Percentiles rank a stretch among this genome's conserved stretches.
Conservation (phyloP, 441 rosid genomes). For the Gossypium trilobum region DNA sequence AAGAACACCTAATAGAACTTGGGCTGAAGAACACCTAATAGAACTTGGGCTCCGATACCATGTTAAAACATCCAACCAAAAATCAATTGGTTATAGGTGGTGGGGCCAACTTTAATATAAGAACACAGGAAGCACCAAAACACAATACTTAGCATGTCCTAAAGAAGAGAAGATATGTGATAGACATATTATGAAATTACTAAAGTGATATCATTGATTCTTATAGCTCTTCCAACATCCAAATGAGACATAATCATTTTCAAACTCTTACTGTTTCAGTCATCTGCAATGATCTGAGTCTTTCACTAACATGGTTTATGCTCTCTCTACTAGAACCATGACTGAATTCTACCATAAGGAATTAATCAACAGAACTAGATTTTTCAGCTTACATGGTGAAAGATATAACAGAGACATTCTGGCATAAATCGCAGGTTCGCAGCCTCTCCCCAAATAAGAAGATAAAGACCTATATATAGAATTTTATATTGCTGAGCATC, state of each 20-base stretch:
- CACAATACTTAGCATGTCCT: neutral
- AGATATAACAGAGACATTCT: conserved; percentile 85
- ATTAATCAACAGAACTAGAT: neutral
- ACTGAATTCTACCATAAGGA: neutral
- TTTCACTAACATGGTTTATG: neutral
- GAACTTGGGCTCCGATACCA: neutral
- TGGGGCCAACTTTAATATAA: neutral
- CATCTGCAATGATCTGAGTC: neutral
- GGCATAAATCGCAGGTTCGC: conserved; percentile 93
- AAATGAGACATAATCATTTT: neutral
- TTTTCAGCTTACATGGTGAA: conserved; percentile 73
- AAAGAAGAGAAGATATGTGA: neutral
- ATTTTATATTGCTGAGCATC: conserved; percentile 84
- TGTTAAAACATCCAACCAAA: neutral
- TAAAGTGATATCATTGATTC: neutral
- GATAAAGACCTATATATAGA: conserved; percentile 79
- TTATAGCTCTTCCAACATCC: neutral
- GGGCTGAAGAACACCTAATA: neutral
- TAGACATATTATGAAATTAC: neutral
- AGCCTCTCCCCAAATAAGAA: conserved; percentile 98
- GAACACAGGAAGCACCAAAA: neutral
- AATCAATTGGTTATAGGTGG: neutral
- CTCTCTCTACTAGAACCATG: neutral
- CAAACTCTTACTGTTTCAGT: neutral
- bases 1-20: too few species aligned